Conservation (phyloP, 2,329 filamentous ascomycete genomes). For the Aureobasidium melanogenum region DNA sequence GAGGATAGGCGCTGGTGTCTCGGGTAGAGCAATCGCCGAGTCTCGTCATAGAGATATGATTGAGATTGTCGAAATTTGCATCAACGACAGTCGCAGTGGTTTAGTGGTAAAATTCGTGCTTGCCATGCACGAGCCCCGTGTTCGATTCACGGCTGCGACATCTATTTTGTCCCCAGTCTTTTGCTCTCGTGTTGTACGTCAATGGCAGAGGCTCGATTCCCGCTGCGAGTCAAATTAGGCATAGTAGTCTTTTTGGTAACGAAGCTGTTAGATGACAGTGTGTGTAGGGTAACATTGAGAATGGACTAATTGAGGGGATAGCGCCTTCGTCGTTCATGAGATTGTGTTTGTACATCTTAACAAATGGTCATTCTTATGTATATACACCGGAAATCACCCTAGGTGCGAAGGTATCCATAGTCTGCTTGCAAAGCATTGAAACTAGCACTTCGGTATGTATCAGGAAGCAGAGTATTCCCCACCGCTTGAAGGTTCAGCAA, state of each 20-base stretch:
- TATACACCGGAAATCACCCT: neutral
- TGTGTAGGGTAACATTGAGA: too few species aligned
- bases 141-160: constrained; percentile 13
- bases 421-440: neutral
- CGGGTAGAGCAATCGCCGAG: too few species aligned
- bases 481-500: constrained; percentile 42
- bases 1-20: too few species aligned
- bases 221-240: neutral
- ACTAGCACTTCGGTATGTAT: constrained; percentile 22
- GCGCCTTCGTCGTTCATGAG: too few species aligned
- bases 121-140: constrained; percentile 12
- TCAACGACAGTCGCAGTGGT: constrained; percentile 7
- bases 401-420: neutral
- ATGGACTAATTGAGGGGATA: too few species aligned
- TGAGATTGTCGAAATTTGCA: neutral
- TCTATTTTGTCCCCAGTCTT: neutral
- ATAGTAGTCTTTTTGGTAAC: neutral
- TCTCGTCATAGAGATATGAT: too few species aligned
- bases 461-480: constrained; percentile 31
- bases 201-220: too few species aligned
- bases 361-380: neutral
- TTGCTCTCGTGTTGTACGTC: neutral
- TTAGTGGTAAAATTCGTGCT: constrained; percentile 13
- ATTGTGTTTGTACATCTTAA: neutral
- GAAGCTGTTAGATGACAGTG: too few species aligned